Conservation (phyloP, 2,329 filamentous ascomycete genomes). For the Sporothrix inflata region DNA sequence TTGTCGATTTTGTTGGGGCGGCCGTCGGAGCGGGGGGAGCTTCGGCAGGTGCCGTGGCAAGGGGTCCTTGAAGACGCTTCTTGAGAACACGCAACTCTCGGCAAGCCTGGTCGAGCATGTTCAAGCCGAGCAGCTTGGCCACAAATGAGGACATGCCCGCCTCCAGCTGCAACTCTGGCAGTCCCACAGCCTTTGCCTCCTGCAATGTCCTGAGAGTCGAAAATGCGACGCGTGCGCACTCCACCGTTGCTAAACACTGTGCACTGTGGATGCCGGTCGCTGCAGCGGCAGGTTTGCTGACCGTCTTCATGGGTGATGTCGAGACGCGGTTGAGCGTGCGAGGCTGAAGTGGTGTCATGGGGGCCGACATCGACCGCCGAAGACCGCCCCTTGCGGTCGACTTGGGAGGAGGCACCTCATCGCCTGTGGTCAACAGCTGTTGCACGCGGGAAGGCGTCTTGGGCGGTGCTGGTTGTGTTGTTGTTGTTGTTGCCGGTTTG, state of each 20-base stretch:
- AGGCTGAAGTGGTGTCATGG: slow-evolving; percentile 64
- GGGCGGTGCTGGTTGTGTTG: slow-evolving; percentile 39
- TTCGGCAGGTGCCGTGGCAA: slow-evolving; percentile 22
- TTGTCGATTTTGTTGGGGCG: slow-evolving; percentile 31
- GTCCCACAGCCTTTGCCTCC: slow-evolving; percentile 54
- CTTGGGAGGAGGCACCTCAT: slow-evolving; percentile 37
- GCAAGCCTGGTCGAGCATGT: slow-evolving; percentile 67
- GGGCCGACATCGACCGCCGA: slow-evolving; percentile 59
- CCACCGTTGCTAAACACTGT: slow-evolving; percentile 61
- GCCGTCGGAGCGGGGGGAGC: slow-evolving; percentile 22
- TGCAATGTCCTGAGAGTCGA: slow-evolving; percentile 63
- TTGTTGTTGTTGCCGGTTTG: slow-evolving; percentile 50
- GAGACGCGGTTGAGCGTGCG: slow-evolving; percentile 63
- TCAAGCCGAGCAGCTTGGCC: slow-evolving; percentile 66
- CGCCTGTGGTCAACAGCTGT: not conserved
- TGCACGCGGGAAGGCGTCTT: slow-evolving; percentile 10
- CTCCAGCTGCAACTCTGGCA: slow-evolving; percentile 71
- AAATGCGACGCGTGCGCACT: slow-evolving; percentile 72
- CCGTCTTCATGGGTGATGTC: slow-evolving; percentile 52
- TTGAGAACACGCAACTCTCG: slow-evolving; percentile 72
- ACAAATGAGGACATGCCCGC: slow-evolving; percentile 72
- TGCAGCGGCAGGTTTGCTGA: slow-evolving; percentile 31
- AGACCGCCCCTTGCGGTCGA: slow-evolving; percentile 48
- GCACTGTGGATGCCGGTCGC: not conserved
- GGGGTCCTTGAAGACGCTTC: slow-evolving; percentile 56